Percentiles rank a stretch among this genome's conserved stretches.
Conservation (phyloP, 2,329 filamentous ascomycete genomes). For the Alternaria arborescens region DNA sequence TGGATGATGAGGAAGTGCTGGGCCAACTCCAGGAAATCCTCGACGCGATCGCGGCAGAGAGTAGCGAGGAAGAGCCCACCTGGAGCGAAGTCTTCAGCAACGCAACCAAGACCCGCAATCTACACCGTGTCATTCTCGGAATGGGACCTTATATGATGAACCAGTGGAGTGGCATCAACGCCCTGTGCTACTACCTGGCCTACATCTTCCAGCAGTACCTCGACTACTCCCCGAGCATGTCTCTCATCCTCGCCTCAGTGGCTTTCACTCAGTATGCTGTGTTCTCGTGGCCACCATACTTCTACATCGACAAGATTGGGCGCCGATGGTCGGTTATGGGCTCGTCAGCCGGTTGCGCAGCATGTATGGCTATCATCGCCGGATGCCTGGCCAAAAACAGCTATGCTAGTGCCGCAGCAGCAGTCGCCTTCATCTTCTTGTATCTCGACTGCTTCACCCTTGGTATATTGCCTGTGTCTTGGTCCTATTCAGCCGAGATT, state of each 20-base stretch:
- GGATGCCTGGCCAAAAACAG: slow-evolving; percentile 38
- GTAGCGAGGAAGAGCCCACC: slow-evolving; percentile 40
- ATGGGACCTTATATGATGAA: slow-evolving; percentile 54
- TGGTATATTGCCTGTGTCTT: slow-evolving; percentile 51
- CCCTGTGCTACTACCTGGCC: slow-evolving; percentile 51
- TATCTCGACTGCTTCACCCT: slow-evolving; percentile 35
- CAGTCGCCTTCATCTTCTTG: slow-evolving; percentile 53
- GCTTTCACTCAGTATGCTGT: slow-evolving; percentile 56
- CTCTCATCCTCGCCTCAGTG: slow-evolving; percentile 48
- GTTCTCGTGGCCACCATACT: slow-evolving; percentile 52
- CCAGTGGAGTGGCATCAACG: slow-evolving; percentile 47
- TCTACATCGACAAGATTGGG: slow-evolving; percentile 58
- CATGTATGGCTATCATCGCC: slow-evolving; percentile 48
- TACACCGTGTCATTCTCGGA: slow-evolving; percentile 49
- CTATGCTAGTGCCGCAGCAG: slow-evolving; percentile 39
- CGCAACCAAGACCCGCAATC: slow-evolving; percentile 45
- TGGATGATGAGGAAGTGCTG: slow-evolving; percentile 43
- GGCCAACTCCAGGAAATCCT: slow-evolving; percentile 50
- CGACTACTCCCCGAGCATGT: slow-evolving; percentile 39
- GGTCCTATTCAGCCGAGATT: slow-evolving; percentile 61
- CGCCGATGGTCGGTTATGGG: slow-evolving; percentile 43
- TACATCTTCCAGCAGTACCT: slow-evolving; percentile 51
- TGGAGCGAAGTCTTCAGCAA: slow-evolving; percentile 51
- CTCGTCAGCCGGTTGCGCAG: slow-evolving; percentile 43
- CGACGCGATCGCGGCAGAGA: slow-evolving; percentile 43